These are phyloP conservation scores for Fonsecaea erecta DNA, from an alignment of 2,329 filamentous ascomycete species.

Conservation along the genomic window DNA sequence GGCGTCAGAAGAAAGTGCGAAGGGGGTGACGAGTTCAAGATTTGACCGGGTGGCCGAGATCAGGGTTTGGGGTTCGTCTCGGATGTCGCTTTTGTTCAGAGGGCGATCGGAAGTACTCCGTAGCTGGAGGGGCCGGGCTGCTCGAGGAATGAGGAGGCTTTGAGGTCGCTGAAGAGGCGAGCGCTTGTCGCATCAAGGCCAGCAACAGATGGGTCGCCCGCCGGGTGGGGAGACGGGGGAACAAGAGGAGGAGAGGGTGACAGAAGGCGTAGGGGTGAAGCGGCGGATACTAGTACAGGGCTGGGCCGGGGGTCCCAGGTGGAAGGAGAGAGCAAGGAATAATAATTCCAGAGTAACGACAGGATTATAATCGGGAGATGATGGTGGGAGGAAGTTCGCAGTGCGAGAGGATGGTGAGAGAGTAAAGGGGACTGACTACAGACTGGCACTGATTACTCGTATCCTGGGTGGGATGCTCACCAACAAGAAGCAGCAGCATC, in stretches of 20 bases:
- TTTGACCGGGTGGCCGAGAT: constrained; percentile 17
- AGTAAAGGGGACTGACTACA: neutral
- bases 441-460: neutral
- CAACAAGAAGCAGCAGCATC: neutral
- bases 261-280: constrained; percentile 1
- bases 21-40: constrained; percentile 20
- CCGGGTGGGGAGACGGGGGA: constrained; percentile 13
- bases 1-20: constrained; percentile 26
- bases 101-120: constrained; percentile 17
- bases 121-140: constrained; percentile 16
- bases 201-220: neutral
- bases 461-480: neutral
- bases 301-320: constrained; percentile 1
- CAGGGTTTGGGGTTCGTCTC: constrained; percentile 18
- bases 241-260: neutral
- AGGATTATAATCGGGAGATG: neutral
- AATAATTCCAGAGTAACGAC: neutral
- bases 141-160: constrained; percentile 1
- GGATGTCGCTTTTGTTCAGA: constrained; percentile 17
- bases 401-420: neutral
- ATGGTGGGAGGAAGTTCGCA: neutral
- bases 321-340: neutral
- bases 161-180: constrained; percentile 8
- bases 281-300: constrained; percentile 1
- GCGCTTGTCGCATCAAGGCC: constrained; percentile 24